Evolutionary conservation across 83 land plant species (phyloP).

Genomic region (Thuja plicata): DNA sequence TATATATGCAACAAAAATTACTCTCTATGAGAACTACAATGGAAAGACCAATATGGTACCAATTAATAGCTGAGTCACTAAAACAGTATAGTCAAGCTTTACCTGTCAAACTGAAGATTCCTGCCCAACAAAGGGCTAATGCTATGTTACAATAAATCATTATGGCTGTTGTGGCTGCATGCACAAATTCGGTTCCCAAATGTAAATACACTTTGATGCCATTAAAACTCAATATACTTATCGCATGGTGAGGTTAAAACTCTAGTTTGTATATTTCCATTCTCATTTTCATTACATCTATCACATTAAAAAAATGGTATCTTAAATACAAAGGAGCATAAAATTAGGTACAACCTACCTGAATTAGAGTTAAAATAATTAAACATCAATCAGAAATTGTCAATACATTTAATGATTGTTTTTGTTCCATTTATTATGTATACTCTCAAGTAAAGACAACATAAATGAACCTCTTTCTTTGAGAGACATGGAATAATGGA

Average conservation of each 20-base stretch:
- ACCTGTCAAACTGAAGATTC: constrained; percentile 12
- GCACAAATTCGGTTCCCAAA: neutral
- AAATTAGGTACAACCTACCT: neutral
- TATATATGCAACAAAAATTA: neutral
- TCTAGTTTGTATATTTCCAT: neutral
- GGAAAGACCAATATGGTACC: neutral
- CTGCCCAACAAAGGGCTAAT: constrained; percentile 12
- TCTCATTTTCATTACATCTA: neutral
- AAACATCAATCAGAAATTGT: neutral
- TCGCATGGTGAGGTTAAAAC: neutral
- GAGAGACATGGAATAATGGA: neutral
- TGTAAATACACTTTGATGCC: neutral
- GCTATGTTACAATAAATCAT: constrained; percentile 10
- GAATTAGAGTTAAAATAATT: neutral
- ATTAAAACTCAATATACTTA: neutral
- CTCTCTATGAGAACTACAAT: neutral
- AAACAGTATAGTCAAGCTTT: neutral
- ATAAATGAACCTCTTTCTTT: neutral
- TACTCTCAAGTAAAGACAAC: neutral
- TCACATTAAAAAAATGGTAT: neutral
- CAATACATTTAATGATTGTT: neutral
- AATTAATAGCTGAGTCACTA: neutral
- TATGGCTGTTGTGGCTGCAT: neutral
- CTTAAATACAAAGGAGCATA: neutral
- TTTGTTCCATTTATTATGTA: neutral